These are phyloP conservation scores for Blastocrithidia nonstop DNA, from an alignment of 208 protist species.

Conservation along the genomic window DNA sequence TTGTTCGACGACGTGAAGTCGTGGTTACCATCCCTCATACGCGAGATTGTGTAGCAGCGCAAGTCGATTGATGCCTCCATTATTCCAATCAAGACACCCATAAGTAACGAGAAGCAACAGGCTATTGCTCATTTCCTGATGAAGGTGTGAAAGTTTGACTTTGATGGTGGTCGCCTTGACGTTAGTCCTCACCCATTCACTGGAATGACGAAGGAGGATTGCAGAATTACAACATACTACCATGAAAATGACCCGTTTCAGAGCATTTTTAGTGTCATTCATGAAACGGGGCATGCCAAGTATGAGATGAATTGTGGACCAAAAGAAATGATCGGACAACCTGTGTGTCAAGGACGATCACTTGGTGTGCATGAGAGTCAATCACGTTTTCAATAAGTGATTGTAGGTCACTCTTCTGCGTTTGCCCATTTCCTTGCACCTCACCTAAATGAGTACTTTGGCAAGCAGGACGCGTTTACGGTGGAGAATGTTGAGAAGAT, in stretches of 20 bases:
- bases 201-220: slow-evolving; percentile 60
- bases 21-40: slow-evolving; percentile 61
- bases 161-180: slow-evolving; percentile 70
- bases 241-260: slow-evolving; percentile 23
- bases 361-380: slow-evolving; percentile 84
- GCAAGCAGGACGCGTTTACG: slow-evolving; percentile 27
- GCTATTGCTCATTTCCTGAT: slow-evolving; percentile 35
- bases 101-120: slow-evolving; percentile 37
- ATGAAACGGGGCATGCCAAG: slow-evolving; percentile 81
- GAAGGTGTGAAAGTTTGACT: slow-evolving; percentile 58
- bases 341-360: slow-evolving; percentile 42
- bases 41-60: slow-evolving; percentile 47
- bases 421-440: slow-evolving; percentile 46
- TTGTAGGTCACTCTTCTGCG: slow-evolving; percentile 29
- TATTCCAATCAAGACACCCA: slow-evolving; percentile 16
- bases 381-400: slow-evolving; percentile 74
- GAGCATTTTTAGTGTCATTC: slow-evolving; percentile 55
- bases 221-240: slow-evolving; percentile 78
- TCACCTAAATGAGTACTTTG: slow-evolving; percentile 26
- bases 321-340: slow-evolving; percentile 31
- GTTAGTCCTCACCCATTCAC: slow-evolving; percentile 82
- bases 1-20: slow-evolving; percentile 61
- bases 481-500: slow-evolving; percentile 28
- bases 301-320: slow-evolving; percentile 80
- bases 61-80: slow-evolving; percentile 8